phyloP scores from a whole-genome alignment of 148 eudicot genomes.

The Camellia sinensis region DNA sequence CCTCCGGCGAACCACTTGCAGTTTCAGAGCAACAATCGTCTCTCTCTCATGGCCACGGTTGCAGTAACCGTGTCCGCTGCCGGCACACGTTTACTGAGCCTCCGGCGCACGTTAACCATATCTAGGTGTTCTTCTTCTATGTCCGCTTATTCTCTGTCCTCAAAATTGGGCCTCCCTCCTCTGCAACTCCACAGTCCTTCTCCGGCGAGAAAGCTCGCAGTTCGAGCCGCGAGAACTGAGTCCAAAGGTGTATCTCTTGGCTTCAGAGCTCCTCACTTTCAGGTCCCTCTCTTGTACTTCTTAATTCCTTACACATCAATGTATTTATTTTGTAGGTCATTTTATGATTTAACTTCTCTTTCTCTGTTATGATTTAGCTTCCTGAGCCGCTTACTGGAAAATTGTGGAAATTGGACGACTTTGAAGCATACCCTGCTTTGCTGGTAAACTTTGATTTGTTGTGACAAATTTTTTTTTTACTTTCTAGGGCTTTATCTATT shows the following conservation, averaged over 20 bases:
- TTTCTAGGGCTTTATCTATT: background rate
- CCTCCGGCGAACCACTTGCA: background rate
- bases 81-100: constrained; percentile 11
- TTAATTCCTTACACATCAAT: background rate
- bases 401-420: constrained; percentile 73
- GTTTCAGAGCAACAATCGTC: background rate
- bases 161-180: constrained; percentile 10
- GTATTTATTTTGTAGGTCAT: background rate
- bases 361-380: constrained; percentile 33
- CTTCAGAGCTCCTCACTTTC: constrained; percentile 63
- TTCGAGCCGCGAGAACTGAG: constrained; percentile 70
- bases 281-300: constrained; percentile 28
- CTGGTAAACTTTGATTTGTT: constrained; percentile 37
- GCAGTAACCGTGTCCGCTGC: constrained; percentile 12
- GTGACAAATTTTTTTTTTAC: background rate
- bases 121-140: background rate
- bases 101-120: constrained; percentile 7
- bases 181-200: constrained; percentile 13
- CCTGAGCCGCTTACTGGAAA: constrained; percentile 88
- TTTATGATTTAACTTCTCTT: background rate
- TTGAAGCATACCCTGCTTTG: constrained; percentile 76
- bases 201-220: constrained; percentile 24
- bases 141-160: constrained; percentile 12
- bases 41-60: constrained; percentile 19
- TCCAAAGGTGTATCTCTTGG: constrained; percentile 65